Evolutionary conservation across 2,329 filamentous ascomycete species (phyloP), one percentile per base, ranked within the genome.

Genomic region (Xylaria sp.): DNA sequence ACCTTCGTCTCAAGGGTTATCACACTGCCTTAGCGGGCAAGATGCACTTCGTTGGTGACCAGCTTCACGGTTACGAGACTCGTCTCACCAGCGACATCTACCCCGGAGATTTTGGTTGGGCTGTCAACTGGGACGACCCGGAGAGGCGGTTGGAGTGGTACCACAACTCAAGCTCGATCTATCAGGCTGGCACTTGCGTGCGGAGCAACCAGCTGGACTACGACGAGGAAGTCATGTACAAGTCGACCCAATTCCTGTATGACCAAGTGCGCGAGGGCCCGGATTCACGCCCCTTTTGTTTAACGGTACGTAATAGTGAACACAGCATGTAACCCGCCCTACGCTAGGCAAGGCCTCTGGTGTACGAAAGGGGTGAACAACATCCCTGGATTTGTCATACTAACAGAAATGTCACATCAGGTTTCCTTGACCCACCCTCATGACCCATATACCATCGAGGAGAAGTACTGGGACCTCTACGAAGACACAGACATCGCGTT

Each of bases 1-100:
- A 96, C 74, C 79, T 97, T 50, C 89, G 92, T 45, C 81, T 84
- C 39, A 86, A 88, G 66, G 91, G 91, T 48, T 97, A 97, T 68
- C 90, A 96, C 74, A 96, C 92, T 11, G 90, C 89, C 5, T 79
- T 97, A 63, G 91, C 92, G 4, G 92, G 92, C 59, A 97, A 97
- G 81, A 97, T 97, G 92, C 92, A 97, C 75, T 97, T 97, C 71
- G 89, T 95, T 50, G 92, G 92, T 29, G 92, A 97, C 70, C 92
- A 97, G 75, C 80, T 97, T 55, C 92, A 97, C 71, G 92, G 92
- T 24, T 97, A 96, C 67, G 92, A 97, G 77, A 89, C 91, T 67
- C 86, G 92, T 52, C 80, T 97, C 66, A 97, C 92, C n/a, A 90
- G 88, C 63, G 92, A 97, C 72, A 96, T 97, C 69, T 97, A 97